Evolutionary conservation across 805 yeast genomes (phyloP).

Genomic region (Kuraishia piskuri): DNA sequence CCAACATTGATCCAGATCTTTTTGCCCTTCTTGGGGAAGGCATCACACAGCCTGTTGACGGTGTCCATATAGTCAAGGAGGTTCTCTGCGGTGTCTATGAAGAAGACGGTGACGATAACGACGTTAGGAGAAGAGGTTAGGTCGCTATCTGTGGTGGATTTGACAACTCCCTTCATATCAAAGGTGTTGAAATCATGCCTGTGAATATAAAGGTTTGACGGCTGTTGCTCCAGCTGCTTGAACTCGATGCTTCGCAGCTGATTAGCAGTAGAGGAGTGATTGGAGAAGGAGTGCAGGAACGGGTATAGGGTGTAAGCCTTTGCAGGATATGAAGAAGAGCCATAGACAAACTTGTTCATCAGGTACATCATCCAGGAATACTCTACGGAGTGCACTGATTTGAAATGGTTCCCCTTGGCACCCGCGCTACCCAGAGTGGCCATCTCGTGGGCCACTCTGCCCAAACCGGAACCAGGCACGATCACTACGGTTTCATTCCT

Average conservation of each 20-base stretch:
- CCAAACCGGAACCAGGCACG: conserved; percentile 87
- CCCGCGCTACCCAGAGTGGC: conserved; percentile 21
- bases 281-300: conserved; percentile 58
- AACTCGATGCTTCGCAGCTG: conserved; percentile 41
- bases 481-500: conserved; percentile 40
- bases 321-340: not conserved
- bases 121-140: conserved; percentile 29
- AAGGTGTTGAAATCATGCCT: conserved; percentile 63
- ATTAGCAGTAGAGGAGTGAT: conserved; percentile 38
- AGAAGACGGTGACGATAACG: conserved; percentile 61
- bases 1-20: conserved; percentile 84
- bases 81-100: conserved; percentile 90
- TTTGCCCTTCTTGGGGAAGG: conserved; percentile 22
- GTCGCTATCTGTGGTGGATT: conserved; percentile 5
- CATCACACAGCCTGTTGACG: conserved; percentile 35
- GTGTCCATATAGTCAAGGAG: conserved; percentile 65
- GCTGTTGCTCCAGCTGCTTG: conserved; percentile 24
- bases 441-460: conserved; percentile 64
- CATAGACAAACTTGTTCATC: conserved; percentile 52
- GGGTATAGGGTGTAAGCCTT: conserved; percentile 30
- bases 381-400: conserved; percentile 65
- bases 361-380: conserved; percentile 68
- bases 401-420: conserved; percentile 25
- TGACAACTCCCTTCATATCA: conserved; percentile 17
- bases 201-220: conserved; percentile 36